Percentiles rank a stretch among this genome's conserved stretches.
Conservation (phyloP, 2,329 filamentous ascomycete species). For the Colletotrichum caudatum region DNA sequence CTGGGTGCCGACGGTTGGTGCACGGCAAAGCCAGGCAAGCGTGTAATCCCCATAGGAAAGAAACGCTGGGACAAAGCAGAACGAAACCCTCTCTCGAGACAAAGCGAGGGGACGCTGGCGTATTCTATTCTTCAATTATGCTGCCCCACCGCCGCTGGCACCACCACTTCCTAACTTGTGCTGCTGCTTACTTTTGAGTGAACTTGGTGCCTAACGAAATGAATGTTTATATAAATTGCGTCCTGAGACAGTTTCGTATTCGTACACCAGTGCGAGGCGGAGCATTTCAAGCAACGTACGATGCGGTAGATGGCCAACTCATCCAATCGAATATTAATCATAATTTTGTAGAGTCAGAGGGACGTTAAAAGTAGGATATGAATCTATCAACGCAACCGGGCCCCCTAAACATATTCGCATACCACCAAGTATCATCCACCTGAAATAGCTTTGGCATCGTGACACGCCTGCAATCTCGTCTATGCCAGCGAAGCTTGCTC, state of each 20-base stretch:
- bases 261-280: neutral
- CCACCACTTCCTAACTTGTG: neutral
- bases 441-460: slow-evolving; percentile 7
- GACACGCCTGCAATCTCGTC: neutral
- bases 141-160: neutral
- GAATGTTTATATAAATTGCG: no score
- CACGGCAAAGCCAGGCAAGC: slow-evolving; percentile 7
- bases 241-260: neutral
- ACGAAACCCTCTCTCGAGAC: slow-evolving; percentile 6
- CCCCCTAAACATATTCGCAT: slow-evolving; percentile 1
- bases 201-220: neutral
- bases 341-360: neutral
- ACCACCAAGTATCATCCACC: slow-evolving; percentile 31
- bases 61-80: slow-evolving; percentile 10
- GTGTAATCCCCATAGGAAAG: slow-evolving; percentile 9
- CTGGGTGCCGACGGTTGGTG: neutral
- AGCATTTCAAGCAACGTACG: neutral
- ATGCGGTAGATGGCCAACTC: no score
- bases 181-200: neutral
- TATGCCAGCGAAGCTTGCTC: slow-evolving; percentile 42
- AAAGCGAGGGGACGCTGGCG: slow-evolving; percentile 10
- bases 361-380: neutral
- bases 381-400: neutral
- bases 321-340: neutral
- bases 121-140: neutral